These are phyloP conservation scores for Boletus barrowsii DNA, from an alignment of 768 basidiomycete genomes.

Conservation along the genomic window DNA sequence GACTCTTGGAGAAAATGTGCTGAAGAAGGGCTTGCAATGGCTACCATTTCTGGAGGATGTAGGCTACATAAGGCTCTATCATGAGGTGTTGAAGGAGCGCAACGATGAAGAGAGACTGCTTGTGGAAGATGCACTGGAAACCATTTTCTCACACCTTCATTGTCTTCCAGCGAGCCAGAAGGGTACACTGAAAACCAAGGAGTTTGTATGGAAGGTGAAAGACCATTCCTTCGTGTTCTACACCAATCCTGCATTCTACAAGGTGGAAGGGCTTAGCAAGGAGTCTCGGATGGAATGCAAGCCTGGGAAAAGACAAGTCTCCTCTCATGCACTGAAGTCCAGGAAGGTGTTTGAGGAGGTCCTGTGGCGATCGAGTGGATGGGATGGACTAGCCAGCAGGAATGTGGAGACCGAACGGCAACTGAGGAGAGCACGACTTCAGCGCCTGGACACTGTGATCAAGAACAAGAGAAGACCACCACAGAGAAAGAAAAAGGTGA, in stretches of 20 bases:
- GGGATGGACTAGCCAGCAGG: neutral
- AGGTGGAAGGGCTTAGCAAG: neutral
- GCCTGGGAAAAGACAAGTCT: too few species aligned
- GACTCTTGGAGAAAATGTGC: too few species aligned
- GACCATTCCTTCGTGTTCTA: neutral
- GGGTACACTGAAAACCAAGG: constrained; percentile 2
- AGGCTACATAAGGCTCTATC: neutral
- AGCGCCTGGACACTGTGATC: neutral
- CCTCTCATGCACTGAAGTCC: neutral
- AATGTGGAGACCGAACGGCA: neutral
- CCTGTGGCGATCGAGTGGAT: neutral
- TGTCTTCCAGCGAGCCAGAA: constrained; percentile 9
- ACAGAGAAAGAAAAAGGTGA: neutral
- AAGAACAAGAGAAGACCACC: constrained; percentile 3
- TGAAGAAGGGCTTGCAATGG: neutral
- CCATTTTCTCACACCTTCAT: constrained; percentile 1
- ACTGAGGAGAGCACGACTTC: neutral
- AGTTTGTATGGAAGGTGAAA: constrained; percentile 1
- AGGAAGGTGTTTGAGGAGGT: constrained; percentile 1
- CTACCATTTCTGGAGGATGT: neutral
- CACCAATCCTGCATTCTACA: constrained; percentile 7
- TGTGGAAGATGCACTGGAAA: neutral
- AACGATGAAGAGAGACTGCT: neutral
- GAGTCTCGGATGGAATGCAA: neutral
- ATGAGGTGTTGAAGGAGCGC: neutral